These are phyloP conservation scores for Candida dubliniensis DNA, from an alignment of 1,139 yeast species.

Conservation along the genomic window DNA sequence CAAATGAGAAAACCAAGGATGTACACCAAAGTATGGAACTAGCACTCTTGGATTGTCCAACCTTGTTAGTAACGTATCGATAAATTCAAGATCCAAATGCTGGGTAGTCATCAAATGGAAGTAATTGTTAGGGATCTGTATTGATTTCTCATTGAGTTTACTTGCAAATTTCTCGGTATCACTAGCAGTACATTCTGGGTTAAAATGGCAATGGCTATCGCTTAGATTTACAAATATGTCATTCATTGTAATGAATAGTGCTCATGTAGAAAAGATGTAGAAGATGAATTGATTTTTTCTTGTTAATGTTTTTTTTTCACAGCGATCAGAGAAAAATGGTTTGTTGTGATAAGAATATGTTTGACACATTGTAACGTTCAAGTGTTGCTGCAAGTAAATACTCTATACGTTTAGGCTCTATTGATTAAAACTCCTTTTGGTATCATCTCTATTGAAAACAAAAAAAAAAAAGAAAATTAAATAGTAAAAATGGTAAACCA, in stretches of 20 bases:
- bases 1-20: constrained; percentile 86
- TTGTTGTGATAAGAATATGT: no score
- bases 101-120: constrained; percentile 59
- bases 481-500: no score
- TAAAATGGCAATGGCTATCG: constrained; percentile 25
- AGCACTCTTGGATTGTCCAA: constrained; percentile 26
- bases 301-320: no score
- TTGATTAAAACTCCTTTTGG: no score
- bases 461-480: no score
- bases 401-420: no score
- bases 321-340: no score
- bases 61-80: constrained; percentile 31
- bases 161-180: constrained; percentile 13
- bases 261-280: background rate
- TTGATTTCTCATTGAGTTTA: constrained; percentile 9
- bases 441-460: no score
- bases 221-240: constrained; percentile 5
- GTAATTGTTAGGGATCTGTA: constrained; percentile 4
- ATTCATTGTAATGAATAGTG: background rate
- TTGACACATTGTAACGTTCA: no score
- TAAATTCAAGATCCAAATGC: constrained; percentile 44
- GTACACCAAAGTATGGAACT: constrained; percentile 75
- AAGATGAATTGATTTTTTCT: background rate
- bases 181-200: constrained; percentile 15
- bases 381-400: no score